These are phyloP conservation scores for Tricharina praecox DNA, from an alignment of 495 filamentous ascomycete genomes.

Conservation along the genomic window DNA sequence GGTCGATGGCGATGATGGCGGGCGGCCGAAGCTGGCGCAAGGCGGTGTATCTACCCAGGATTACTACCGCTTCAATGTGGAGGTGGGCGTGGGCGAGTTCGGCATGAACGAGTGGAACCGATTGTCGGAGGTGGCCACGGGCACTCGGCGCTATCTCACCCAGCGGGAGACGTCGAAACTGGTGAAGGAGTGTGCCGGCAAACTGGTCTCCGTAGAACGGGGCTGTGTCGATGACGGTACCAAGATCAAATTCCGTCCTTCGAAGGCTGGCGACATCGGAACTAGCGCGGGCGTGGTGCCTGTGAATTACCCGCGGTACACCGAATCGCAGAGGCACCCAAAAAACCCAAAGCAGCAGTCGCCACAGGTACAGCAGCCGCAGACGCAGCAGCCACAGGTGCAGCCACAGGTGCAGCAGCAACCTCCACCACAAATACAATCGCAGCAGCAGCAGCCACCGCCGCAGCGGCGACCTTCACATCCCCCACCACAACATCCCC, in stretches of 20 bases:
- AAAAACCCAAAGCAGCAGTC: not conserved
- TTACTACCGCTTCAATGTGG: conserved; percentile 94
- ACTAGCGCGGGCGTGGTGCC: not conserved
- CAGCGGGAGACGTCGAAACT: conserved; percentile 37
- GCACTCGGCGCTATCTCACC: conserved; percentile 67
- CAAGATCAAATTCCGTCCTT: conserved; percentile 2
- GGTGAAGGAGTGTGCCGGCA: conserved; percentile 18
- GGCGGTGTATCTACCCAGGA: conserved; percentile 71
- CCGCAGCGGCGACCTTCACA: not conserved
- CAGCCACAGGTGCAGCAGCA: not conserved
- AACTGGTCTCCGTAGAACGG: conserved; percentile 12
- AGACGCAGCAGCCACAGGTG: not conserved
- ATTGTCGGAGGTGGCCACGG: conserved; percentile 80
- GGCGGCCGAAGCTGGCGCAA: conserved; percentile 50
- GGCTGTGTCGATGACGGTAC: not conserved
- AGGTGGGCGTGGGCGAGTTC: conserved; percentile 93
- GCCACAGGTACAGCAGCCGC: not conserved
- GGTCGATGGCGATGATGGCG: conserved; percentile 32
- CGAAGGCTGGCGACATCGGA: not conserved
- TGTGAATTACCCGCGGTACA: not conserved
- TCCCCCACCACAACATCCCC: not conserved
- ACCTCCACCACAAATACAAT: too few species aligned
- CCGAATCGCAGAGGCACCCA: not conserved
- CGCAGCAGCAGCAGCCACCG: not conserved
- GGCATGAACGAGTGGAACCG: conserved; percentile 98